Evolutionary conservation across 23 red algal species (phyloP).

Genomic region (Gracilaria gracilis): DNA sequence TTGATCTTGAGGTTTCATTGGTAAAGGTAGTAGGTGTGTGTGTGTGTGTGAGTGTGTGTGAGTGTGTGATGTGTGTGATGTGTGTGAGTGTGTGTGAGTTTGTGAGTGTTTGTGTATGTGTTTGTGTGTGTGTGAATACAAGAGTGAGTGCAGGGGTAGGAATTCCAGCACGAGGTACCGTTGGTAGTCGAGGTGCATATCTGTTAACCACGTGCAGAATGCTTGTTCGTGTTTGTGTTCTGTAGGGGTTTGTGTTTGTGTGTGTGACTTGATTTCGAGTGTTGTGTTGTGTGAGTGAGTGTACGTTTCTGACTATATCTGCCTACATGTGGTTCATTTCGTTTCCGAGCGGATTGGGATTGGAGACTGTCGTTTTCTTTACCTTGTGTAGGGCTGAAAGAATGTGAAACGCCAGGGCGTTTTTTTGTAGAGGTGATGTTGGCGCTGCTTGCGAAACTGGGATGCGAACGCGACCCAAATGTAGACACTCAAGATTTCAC

Average conservation of each 20-base stretch:
- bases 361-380: too few species aligned
- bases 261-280: neutral
- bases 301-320: neutral
- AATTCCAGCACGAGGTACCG: neutral
- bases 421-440: too few species aligned
- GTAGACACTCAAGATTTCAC: too few species aligned
- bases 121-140: neutral
- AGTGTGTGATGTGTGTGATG: neutral
- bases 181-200: neutral
- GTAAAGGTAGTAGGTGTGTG: conserved; percentile 40
- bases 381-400: too few species aligned
- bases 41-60: conserved; percentile 48
- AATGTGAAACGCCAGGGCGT: too few species aligned
- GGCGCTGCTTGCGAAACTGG: too few species aligned
- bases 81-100: neutral
- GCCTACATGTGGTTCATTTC: neutral
- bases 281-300: neutral
- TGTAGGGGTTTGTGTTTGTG: neutral
- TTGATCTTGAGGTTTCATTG: conserved; percentile 31
- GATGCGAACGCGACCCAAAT: too few species aligned
- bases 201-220: neutral
- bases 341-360: too few species aligned
- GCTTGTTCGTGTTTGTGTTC: neutral
- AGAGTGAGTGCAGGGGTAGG: neutral
- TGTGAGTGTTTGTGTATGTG: neutral